Base-by-base conservation (phyloP, 208 protist genomes). In the Entamoeba dispar region DNA sequence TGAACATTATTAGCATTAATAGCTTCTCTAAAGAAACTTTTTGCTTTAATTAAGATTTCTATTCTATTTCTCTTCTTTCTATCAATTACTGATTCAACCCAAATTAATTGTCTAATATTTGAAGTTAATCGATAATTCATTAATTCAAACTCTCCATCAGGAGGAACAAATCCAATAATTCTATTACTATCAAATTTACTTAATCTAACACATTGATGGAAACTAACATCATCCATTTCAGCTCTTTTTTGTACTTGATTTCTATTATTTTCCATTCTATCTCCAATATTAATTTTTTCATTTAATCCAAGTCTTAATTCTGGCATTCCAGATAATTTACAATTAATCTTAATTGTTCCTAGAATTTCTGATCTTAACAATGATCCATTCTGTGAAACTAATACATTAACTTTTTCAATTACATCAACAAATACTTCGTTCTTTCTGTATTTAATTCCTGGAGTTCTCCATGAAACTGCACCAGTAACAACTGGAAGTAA, bases 81-180 rank as follows among this genome's bases (percentile, higher is more conserved):
- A 22, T 92, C 52, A 43, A 93, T 43, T 19, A 92, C 12, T 15
- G 43, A 7, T 19, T 73, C 49, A 15, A 92, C 55, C 6, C 22
- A 43, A 91, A 94, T 50, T 6, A 50, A 55, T 19, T 31, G 27
- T 17, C 22, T 17, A 15, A 19, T n/a, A 51, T 38, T 34, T 6
- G 17, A 19, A 77, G 93, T 96, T 15, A 98, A 94, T n/a, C 97
- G 94, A 94, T 98, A 98, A 8, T 93, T 96, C 98, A 98, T 98
- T 27, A 98, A 95, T 55, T 98, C 97, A 94, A 98, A 98, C 92
- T 98, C 97, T n/a, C 97, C 97, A 95, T 98, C 97, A n/a, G 96
- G 96, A 34, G 97, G 95, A 90, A 98, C 97, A 95, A 98, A 98
- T 50, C 96, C 97, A 93, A 98, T 98, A 1, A 96, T 98, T 22